Evolutionary conservation across 2,329 filamentous ascomycete species (phyloP).

Genomic region (Phialemoniopsis sp.): DNA sequence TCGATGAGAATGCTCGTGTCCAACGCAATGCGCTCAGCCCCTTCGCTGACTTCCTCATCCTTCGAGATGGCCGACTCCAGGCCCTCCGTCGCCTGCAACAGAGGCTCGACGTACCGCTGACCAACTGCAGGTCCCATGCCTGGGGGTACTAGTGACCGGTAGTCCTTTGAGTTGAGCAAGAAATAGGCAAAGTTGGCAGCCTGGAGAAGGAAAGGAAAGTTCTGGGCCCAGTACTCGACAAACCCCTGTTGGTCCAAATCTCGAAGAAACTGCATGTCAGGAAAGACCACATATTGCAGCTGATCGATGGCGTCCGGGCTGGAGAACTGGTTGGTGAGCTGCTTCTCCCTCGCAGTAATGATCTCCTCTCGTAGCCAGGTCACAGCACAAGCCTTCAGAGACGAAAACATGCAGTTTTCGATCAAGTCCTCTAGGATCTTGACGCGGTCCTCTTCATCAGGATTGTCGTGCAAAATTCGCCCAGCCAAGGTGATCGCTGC

Average conservation of each 20-base stretch:
- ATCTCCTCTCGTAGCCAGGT: constrained; percentile 62
- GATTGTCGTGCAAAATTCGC: constrained; percentile 51
- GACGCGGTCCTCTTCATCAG: constrained; percentile 53
- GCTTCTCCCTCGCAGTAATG: constrained; percentile 31
- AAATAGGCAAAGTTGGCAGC: constrained; percentile 59
- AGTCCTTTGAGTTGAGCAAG: constrained; percentile 37
- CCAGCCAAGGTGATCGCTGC: constrained; percentile 51
- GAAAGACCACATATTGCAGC: constrained; percentile 60
- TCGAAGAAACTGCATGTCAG: constrained; percentile 44
- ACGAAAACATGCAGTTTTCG: constrained; percentile 61
- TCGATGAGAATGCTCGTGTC: constrained; percentile 9
- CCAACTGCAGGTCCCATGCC: constrained; percentile 55
- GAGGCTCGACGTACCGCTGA: constrained; percentile 53
- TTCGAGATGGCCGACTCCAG: constrained; percentile 4
- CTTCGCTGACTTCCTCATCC: constrained; percentile 1
- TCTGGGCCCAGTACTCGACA: constrained; percentile 46
- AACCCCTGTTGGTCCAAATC: constrained; percentile 36
- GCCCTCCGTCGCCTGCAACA: constrained; percentile 31
- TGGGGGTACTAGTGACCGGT: constrained; percentile 41
- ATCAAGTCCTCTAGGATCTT: constrained; percentile 61
- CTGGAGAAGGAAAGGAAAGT: constrained; percentile 52
- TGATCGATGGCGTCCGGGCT: constrained; percentile 51
- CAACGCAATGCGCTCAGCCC: constrained; percentile 3
- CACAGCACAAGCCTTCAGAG: constrained; percentile 58
- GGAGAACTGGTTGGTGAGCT: constrained; percentile 34